Base-by-base conservation (phyloP, 257 asterid species). In the Nicotiana attenuata region DNA sequence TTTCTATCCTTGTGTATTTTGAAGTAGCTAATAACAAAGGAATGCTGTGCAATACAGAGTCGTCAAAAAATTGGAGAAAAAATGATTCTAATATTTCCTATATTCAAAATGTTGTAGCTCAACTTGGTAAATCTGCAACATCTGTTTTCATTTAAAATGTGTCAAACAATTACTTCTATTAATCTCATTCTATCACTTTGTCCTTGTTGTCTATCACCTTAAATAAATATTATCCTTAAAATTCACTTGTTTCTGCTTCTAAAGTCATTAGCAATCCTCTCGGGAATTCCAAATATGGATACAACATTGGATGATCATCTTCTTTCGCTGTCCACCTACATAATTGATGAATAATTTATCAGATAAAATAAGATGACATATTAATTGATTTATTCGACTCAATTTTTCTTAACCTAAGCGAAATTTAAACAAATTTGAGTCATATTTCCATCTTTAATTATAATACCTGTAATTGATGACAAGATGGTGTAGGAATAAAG, bases 401-500 rank as follows among this genome's bases (percentile, higher is more conserved):
- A n/a, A n/a, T n/a, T n/a, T n/a, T n/a, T n/a, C n/a, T n/a, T n/a
- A n/a, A n/a, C n/a, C n/a, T n/a, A n/a, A n/a, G n/a, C n/a, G n/a
- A n/a, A n/a, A n/a, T n/a, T n/a, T n/a, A n/a, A n/a, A n/a, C 29
- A 28, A 28, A 28, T 28, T 28, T 28, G 29, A 28, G 29, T 28
- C 29, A 28, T 28, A 1, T 28, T 28, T 2, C 29, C 3, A 28
- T 28, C 2, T 28, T 3, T 28, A 3, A 28, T 28, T 28, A 28
- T 28, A 28, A 28, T 28, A 28, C 29, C 95, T 90, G 80, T 86
- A 84, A 68, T 85, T 89, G 53, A 91, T 94, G 81, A 93, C 90
- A 55, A 94, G 87, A 88, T 92, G 97, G 82, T 92, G 97, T 55
- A 94, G 91, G 82, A 94, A 93, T 84, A 91, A 86, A 3, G 97